Evolutionary conservation across 1,284 basidiomycete species (phyloP).

Genomic region (Pterulicium gracile): DNA sequence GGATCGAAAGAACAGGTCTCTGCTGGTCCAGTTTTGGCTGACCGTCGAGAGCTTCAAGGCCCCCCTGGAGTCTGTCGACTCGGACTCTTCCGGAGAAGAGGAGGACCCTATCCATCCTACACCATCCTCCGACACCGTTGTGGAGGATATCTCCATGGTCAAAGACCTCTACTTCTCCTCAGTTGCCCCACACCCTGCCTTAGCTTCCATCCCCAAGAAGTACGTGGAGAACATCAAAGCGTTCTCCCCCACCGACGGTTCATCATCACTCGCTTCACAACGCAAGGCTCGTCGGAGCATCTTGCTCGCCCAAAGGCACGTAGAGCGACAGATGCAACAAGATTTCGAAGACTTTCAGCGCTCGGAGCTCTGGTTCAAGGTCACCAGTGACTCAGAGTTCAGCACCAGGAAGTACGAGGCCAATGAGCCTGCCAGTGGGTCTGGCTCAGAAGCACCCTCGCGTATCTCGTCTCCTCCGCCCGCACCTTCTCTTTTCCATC

Average conservation of each 20-base stretch:
- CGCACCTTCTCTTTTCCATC: slow-evolving; percentile 9
- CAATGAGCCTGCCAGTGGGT: slow-evolving; percentile 18
- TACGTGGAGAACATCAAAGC: slow-evolving; percentile 59
- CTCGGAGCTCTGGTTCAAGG: slow-evolving; percentile 87
- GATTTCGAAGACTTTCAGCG: slow-evolving; percentile 84
- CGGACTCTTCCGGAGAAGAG: slow-evolving; percentile 56
- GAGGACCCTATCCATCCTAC: slow-evolving; percentile 52
- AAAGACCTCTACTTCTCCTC: slow-evolving; percentile 77
- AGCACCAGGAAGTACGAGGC: slow-evolving; percentile 17
- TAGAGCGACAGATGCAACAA: slow-evolving; percentile 83
- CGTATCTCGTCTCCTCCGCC: slow-evolving; percentile 13
- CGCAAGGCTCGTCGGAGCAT: slow-evolving; percentile 65
- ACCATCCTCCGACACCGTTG: slow-evolving; percentile 50
- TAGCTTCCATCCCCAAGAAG: slow-evolving; percentile 58
- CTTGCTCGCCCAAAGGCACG: slow-evolving; percentile 74
- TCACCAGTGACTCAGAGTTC: slow-evolving; percentile 63
- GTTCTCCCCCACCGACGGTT: slow-evolving; percentile 44
- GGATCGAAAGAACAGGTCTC: slow-evolving; percentile 78
- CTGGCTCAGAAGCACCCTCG: slow-evolving; percentile 14
- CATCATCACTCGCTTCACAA: slow-evolving; percentile 36
- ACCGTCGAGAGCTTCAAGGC: slow-evolving; percentile 97
- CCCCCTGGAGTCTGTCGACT: slow-evolving; percentile 79
- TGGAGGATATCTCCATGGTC: slow-evolving; percentile 83
- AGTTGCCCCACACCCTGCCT: slow-evolving; percentile 41
- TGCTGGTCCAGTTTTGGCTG: slow-evolving; percentile 94